Evolutionary conservation across 306 rosid genomes (phyloP).

Genomic region (Abrus precatorius): DNA sequence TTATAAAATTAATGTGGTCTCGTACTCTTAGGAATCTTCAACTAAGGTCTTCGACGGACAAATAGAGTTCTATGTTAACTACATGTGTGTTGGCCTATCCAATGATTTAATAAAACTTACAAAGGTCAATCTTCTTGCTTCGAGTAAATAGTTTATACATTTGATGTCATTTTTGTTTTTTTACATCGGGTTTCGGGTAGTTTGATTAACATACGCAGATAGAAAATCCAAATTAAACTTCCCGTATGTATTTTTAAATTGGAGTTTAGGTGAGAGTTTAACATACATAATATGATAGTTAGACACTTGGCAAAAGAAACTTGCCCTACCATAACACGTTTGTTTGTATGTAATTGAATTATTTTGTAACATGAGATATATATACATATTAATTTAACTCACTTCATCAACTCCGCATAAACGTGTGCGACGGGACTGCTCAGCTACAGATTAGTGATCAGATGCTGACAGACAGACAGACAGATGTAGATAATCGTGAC

Average conservation of each 20-base stretch:
- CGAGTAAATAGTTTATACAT: neutral
- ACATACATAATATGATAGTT: neutral
- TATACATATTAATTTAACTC: neutral
- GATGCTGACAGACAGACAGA: neutral
- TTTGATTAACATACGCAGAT: neutral
- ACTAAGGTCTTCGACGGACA: neutral
- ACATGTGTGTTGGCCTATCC: neutral
- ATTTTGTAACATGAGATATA: neutral
- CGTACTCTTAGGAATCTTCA: neutral
- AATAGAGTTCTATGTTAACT: neutral
- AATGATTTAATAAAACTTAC: neutral
- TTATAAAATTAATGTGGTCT: neutral
- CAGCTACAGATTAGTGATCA: neutral
- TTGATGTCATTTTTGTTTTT: neutral
- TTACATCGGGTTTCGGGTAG: neutral
- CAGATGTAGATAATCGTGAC: neutral
- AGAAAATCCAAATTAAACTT: neutral
- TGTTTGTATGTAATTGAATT: neutral
- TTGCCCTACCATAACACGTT: neutral
- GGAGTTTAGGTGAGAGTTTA: slow-evolving; percentile 2
- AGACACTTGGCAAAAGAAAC: neutral
- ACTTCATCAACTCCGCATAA: neutral
- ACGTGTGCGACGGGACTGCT: neutral
- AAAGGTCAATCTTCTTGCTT: neutral
- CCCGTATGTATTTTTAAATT: neutral